phyloP scores from a whole-genome alignment of 495 filamentous ascomycete genomes.

The Lasiosphaeris hirsuta region DNA sequence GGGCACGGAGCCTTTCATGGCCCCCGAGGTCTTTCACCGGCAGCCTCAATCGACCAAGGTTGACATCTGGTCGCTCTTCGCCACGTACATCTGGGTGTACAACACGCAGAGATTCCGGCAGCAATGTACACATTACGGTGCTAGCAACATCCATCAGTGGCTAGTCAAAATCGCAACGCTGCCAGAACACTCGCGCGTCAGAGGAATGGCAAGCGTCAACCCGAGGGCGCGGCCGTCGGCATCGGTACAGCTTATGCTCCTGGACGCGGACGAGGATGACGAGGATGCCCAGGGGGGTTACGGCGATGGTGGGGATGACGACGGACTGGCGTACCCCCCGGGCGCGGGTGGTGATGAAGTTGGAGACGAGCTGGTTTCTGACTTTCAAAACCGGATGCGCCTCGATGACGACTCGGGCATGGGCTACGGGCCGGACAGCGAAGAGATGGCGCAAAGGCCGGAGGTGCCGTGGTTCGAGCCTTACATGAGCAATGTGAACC shows the following conservation, averaged over 20 bases:
- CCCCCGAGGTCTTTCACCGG: conserved; percentile 29
- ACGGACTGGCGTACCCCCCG: no score
- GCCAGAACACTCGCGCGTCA: conserved; percentile 15
- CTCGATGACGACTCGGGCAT: conserved; percentile 2
- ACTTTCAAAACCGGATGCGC: conserved; percentile 14
- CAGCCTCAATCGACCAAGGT: conserved; percentile 33
- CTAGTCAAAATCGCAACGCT: conserved; percentile 12
- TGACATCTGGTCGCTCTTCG: conserved; percentile 45
- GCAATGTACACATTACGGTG: conserved; percentile 10
- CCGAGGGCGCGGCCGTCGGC: conserved; percentile 24
- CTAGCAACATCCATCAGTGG: conserved; percentile 19
- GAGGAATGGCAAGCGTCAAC: conserved; percentile 23
- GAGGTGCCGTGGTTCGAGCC: conserved; percentile 29
- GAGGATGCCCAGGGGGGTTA: background rate
- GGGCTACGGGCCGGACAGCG: conserved; percentile 9
- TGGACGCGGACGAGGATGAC: conserved; percentile 8
- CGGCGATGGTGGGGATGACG: background rate
- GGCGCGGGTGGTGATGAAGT: background rate
- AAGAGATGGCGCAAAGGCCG: conserved; percentile 4
- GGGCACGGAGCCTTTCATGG: conserved; percentile 32
- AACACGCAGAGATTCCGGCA: conserved; percentile 23
- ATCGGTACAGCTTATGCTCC: conserved; percentile 14
- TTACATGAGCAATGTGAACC: conserved; percentile 8
- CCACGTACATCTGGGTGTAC: conserved; percentile 37
- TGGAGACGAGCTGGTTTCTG: conserved; percentile 1